These are phyloP conservation scores for Camelina sativa DNA, from an alignment of 345 rosid genomes.

Conservation along the genomic window DNA sequence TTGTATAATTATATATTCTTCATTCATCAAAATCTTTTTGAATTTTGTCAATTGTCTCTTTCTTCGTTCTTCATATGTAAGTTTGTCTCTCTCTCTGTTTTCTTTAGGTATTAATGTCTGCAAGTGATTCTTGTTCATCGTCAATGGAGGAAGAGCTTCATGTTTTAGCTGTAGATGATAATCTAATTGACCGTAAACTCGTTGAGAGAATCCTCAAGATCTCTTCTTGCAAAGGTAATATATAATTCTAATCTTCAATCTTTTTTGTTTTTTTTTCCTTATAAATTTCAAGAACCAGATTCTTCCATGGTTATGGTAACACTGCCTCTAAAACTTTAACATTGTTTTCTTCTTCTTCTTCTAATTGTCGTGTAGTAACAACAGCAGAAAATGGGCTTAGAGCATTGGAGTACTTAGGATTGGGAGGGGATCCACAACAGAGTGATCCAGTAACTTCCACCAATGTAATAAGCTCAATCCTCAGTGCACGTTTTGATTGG, in stretches of 20 bases:
- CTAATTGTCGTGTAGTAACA: conserved; percentile 56
- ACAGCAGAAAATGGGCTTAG: conserved; percentile 76
- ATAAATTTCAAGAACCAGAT: conserved; percentile 7
- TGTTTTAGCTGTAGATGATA: conserved; percentile 89
- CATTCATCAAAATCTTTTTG: conserved; percentile 16
- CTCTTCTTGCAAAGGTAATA: conserved; percentile 75
- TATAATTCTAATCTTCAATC: not conserved
- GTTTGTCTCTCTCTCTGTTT: conserved; percentile 23
- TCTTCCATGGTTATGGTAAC: not conserved
- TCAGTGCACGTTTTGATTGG: not conserved
- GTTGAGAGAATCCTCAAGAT: conserved; percentile 66
- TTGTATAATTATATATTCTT: not conserved
- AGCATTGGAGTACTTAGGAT: conserved; percentile 74
- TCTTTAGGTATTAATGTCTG: conserved; percentile 2
- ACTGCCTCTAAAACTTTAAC: not conserved
- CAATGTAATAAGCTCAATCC: conserved; percentile 33
- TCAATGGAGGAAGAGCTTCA: conserved; percentile 55
- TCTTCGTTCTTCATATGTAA: conserved; percentile 20
- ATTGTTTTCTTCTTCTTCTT: not conserved
- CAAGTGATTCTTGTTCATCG: conserved; percentile 1
- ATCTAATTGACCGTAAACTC: conserved; percentile 67
- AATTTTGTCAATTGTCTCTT: conserved; percentile 7
- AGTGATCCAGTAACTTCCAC: conserved; percentile 16
- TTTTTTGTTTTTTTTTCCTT: not conserved
- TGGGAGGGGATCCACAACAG: conserved; percentile 50